These are phyloP conservation scores for Fusarium compactum DNA, from an alignment of 2,329 filamentous ascomycete species.

Conservation along the genomic window DNA sequence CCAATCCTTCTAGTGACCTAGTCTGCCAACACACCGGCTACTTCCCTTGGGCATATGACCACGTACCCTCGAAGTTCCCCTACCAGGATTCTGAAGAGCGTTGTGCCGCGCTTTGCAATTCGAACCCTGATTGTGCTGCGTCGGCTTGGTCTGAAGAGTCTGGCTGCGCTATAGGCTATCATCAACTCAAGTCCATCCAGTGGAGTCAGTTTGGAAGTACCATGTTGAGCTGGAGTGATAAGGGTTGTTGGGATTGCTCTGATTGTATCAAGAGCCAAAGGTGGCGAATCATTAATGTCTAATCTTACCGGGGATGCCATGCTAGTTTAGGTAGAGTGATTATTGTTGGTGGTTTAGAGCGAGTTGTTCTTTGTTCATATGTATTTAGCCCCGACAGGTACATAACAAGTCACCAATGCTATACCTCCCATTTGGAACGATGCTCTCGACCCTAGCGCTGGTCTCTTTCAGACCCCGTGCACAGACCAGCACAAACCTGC, in stretches of 20 bases:
- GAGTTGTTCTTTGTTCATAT: rapidly evolving
- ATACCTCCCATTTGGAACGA: too few relatives aligned
- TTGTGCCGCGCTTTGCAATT: constrained; percentile 10
- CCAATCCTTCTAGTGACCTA: not conserved
- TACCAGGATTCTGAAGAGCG: constrained; percentile 12
- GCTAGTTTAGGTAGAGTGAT: rapidly evolving
- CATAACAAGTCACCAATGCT: not conserved
- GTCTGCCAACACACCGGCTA: constrained; percentile 7
- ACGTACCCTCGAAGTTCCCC: not conserved
- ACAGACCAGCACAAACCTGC: too few relatives aligned
- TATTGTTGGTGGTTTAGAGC: rapidly evolving
- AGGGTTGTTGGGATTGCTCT: constrained; percentile 17
- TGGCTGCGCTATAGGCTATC: constrained; percentile 3
- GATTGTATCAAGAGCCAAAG: constrained; percentile 16
- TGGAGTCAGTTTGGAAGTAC: not conserved
- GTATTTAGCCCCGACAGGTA: not conserved
- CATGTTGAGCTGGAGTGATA: constrained; percentile 15
- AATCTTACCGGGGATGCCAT: not conserved
- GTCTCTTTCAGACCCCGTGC: too few relatives aligned
- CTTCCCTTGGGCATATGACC: constrained; percentile 6
- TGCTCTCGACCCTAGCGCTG: too few relatives aligned
- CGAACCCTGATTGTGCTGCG: constrained; percentile 8
- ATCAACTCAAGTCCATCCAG: not conserved
- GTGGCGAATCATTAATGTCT: not conserved
- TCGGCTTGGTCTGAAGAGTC: constrained; percentile 1